Evolutionary conservation across 768 basidiomycete genomes (phyloP), one percentile per base, ranked within the genome.

Genomic region (Fibroporia radiculosa): DNA sequence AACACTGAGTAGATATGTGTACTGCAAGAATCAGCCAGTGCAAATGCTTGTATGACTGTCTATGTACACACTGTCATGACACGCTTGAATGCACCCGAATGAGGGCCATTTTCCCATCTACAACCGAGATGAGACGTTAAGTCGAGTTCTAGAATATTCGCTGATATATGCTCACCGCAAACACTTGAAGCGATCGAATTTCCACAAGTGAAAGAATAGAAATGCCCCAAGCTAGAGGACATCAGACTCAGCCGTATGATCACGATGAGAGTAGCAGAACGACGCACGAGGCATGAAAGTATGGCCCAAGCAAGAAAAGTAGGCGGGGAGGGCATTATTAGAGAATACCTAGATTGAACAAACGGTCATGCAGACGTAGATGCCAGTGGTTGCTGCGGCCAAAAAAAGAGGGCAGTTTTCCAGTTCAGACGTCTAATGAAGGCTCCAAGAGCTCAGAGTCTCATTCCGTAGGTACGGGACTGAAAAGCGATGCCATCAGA

Each of bases 81-180:
- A 22, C 89, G 77, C 62, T 87, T 90, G 66, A 90, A 90, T 3
- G 82, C 74, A n/a, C 84, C 84, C 13, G 79, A 73, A 47, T 77
- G 62, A 2, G 74, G 71, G 1, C 80, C 82, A 23, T 72, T 74
- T 54, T 80, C 76, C 83, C 84, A 87, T 58, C 84, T 86, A 32
- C 24, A 46, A 27, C 44, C 23, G 41, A 19, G 28, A 37, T 43
- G 27, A n/a, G 20, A 18, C 26, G 20, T n/a, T 24, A 48, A 13
- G 47, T 28, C 20, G 26, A 27, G 24, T n/a, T n/a, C n/a, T n/a
- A n/a, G n/a, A n/a, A n/a, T n/a, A n/a, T n/a, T n/a, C n/a, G n/a
- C n/a, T n/a, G 3, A 7, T 33, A 1, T 13, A 11, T 32, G 56
- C 74, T 51, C 48, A 84, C 83, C 56, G 78, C 42, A 89, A 58